Conservation (phyloP, 1,284 basidiomycete genomes). For the Vanrija sp. region DNA sequence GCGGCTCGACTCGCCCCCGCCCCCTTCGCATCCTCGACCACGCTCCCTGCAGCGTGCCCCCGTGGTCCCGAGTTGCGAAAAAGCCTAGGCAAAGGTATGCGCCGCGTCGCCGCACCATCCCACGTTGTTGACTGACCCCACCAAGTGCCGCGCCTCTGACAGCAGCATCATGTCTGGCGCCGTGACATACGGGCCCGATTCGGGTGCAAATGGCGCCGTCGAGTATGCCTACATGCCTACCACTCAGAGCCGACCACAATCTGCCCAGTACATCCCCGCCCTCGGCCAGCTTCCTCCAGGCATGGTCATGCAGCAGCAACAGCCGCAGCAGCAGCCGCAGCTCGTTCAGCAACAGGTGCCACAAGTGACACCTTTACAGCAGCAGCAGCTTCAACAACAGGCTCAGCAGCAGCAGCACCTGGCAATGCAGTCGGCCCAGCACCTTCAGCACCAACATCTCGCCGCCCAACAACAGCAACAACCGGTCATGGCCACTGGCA, state of each 20-base stretch:
- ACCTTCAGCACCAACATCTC: not conserved
- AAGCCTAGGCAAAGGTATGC: not conserved
- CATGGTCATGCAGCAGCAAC: slow-evolving; percentile 2
- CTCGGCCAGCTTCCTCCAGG: not conserved
- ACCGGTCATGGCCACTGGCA: not conserved
- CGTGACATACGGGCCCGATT: slow-evolving; percentile 10
- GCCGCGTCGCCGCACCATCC: not conserved
- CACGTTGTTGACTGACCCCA: not conserved
- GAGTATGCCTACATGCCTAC: slow-evolving; percentile 7
- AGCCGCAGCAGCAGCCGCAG: slow-evolving; percentile 1
- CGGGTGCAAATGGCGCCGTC: slow-evolving; percentile 7
- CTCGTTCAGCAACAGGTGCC: not conserved
- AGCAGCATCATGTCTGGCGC: slow-evolving; percentile 6
- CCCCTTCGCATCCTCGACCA: not conserved
- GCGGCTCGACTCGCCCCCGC: not conserved
- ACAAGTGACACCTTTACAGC: not conserved
- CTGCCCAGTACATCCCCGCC: not conserved
- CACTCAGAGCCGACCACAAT: not conserved
- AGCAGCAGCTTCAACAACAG: not conserved
- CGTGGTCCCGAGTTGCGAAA: not conserved
- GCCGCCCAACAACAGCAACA: slow-evolving; percentile 7
- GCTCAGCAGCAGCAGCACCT: not conserved
- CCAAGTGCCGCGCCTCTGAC: not conserved
- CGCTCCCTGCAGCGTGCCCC: not conserved
- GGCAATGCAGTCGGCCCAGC: not conserved